Evolutionary conservation across 2,329 filamentous ascomycete genomes (phyloP).

Genomic region (Corynespora cassiicola): DNA sequence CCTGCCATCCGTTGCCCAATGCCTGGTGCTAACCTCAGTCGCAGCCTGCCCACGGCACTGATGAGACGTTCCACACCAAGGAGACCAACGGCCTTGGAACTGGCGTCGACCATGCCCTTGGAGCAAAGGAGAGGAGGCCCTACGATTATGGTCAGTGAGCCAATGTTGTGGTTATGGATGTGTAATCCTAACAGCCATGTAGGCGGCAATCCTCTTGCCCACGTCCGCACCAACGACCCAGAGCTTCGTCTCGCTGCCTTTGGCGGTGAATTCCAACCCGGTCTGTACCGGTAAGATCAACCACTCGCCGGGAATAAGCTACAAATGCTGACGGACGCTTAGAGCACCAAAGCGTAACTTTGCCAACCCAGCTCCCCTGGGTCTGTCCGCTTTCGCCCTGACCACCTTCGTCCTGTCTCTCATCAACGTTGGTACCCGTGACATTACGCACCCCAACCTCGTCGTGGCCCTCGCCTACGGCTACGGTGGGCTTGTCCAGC

Average conservation of each 20-base stretch:
- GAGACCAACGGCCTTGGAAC: constrained; percentile 39
- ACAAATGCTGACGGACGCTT: constrained; percentile 4
- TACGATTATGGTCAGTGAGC: constrained; percentile 51
- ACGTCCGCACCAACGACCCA: constrained; percentile 57
- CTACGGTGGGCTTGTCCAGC: constrained; percentile 59
- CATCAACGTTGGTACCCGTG: constrained; percentile 55
- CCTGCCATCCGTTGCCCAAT: background rate
- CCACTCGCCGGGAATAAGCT: background rate
- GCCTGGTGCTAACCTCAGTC: too few species aligned
- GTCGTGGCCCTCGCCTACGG: constrained; percentile 57
- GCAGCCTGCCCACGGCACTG: too few species aligned
- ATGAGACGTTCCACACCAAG: constrained; percentile 24
- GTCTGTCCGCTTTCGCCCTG: constrained; percentile 68
- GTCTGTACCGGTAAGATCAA: constrained; percentile 49
- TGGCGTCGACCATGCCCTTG: constrained; percentile 49
- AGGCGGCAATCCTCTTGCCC: constrained; percentile 59
- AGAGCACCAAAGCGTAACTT: constrained; percentile 52
- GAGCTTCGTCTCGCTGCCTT: constrained; percentile 54
- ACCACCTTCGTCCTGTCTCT: constrained; percentile 67
- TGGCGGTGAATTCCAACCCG: constrained; percentile 60
- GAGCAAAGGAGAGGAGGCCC: constrained; percentile 49
- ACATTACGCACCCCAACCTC: constrained; percentile 52
- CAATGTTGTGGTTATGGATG: too few species aligned
- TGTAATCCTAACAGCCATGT: constrained; percentile 5
- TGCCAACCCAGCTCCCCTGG: constrained; percentile 67